phyloP scores from a whole-genome alignment of 441 rosid genomes.

The Pelargonium myrrhifolium region DNA sequence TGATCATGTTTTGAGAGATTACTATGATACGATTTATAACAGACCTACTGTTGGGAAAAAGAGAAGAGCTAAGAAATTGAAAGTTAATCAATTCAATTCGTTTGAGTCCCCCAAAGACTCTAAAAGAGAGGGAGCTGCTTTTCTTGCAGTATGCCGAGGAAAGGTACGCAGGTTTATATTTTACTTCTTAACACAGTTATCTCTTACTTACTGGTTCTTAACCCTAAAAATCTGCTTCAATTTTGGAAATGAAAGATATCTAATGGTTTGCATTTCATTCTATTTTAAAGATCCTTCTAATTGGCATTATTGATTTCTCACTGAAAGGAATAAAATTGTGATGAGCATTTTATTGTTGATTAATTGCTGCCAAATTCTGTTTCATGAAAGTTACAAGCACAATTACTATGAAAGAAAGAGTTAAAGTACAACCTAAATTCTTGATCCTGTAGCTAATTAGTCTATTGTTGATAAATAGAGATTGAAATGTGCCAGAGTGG shows the following conservation, averaged over 20 bases:
- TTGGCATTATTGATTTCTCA: neutral
- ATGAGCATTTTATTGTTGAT: neutral
- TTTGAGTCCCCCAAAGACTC: conserved; percentile 30
- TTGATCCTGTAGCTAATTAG: neutral
- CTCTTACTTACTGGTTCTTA: neutral
- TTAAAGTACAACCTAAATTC: neutral
- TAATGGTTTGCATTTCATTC: neutral
- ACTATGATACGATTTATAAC: conserved; percentile 48
- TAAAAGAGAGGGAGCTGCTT: conserved; percentile 67
- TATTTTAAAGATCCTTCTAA: neutral
- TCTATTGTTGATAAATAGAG: neutral
- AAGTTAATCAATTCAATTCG: conserved; percentile 25
- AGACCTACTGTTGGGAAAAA: conserved; percentile 38
- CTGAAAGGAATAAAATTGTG: neutral
- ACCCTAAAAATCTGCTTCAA: neutral
- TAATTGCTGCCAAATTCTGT: neutral
- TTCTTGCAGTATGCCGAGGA: conserved; percentile 95
- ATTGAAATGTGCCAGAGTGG: neutral
- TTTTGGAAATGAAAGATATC: neutral
- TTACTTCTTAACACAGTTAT: conserved; percentile 10
- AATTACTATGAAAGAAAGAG: neutral
- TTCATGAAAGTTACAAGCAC: neutral
- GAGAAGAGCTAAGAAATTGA: conserved; percentile 49
- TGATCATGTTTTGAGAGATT: conserved; percentile 67
- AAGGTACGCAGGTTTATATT: conserved; percentile 43